Percentiles rank a stretch among this genome's conserved stretches.
phyloP scores from a whole-genome alignment of 805 yeast genomes.

The Tetrapisispora phaffii region DNA sequence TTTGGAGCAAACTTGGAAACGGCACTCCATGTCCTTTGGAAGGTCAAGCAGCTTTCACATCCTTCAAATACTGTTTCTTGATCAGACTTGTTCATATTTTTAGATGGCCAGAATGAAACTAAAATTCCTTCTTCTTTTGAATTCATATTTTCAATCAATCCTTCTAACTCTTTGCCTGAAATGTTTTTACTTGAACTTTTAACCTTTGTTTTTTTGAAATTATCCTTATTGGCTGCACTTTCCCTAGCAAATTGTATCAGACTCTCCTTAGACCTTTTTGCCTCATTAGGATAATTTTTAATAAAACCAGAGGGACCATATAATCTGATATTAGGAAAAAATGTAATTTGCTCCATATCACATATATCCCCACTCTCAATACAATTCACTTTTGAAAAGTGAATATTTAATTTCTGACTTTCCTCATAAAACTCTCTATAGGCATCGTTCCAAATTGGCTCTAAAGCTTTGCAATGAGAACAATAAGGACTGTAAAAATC shows the following conservation, averaged over 20 bases:
- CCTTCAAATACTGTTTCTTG: slow-evolving; percentile 30
- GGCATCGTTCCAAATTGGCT: slow-evolving; percentile 74
- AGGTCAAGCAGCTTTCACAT: slow-evolving; percentile 43
- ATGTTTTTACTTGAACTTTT: slow-evolving; percentile 35
- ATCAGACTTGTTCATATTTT: slow-evolving; percentile 32
- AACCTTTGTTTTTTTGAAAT: slow-evolving; percentile 15
- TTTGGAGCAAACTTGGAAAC: slow-evolving; percentile 28
- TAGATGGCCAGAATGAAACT: slow-evolving; percentile 61
- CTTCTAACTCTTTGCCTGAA: slow-evolving; percentile 35
- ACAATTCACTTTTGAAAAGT: slow-evolving; percentile 76
- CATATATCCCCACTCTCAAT: slow-evolving; percentile 82
- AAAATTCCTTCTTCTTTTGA: slow-evolving; percentile 39
- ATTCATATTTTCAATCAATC: slow-evolving; percentile 38
- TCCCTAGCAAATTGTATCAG: slow-evolving; percentile 45
- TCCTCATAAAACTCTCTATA: slow-evolving; percentile 41
- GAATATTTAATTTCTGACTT: slow-evolving; percentile 35
- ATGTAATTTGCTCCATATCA: slow-evolving; percentile 46
- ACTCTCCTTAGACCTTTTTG: slow-evolving; percentile 35
- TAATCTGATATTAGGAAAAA: slow-evolving; percentile 62
- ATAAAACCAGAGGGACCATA: slow-evolving; percentile 49
- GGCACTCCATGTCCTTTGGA: slow-evolving; percentile 49
- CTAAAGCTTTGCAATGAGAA: slow-evolving; percentile 64
- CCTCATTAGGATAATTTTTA: slow-evolving; percentile 39
- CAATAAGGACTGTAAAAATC: slow-evolving; percentile 92
- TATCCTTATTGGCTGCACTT: slow-evolving; percentile 33